Evolutionary conservation across 441 rosid species (phyloP), one percentile per base, ranked within the genome.

Genomic region (Pelargonium fulgidum): DNA sequence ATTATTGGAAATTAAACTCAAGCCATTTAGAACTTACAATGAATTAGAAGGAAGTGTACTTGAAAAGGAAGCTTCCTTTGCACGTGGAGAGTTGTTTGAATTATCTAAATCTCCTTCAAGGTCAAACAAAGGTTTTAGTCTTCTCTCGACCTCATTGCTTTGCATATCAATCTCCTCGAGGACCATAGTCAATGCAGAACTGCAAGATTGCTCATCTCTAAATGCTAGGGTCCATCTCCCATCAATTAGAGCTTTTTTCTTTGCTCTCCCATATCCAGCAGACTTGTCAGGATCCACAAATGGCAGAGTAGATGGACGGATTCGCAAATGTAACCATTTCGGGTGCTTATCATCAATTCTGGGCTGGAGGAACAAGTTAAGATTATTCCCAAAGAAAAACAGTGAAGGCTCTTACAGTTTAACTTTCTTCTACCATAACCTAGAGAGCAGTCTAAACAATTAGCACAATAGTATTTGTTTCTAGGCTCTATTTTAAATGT

Each of bases 161-260:
- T 85, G 99, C 67, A 76, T 74, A 79, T 81, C 80, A 2, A 80
- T 78, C 87, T 91, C 97, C 50, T 79, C 80, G 2, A 71, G 68
- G 76, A 85, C 84, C 97, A 95, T 92, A 47, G 86, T 82, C 63
- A 77, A 77, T 54, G 96, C 98, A 54, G 78, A 71, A 77, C 83
- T 76, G 87, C 98, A 92, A 33, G 92, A 84, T 67, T 83, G 89
- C 13, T 92, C 93, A 33, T 85, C 88, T 73, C 86, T 81, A 80
- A 95, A 95, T 68, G 99, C 96, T 67, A 95, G 73, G 66, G 92
- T 89, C 99, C 97, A 95, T 86, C 91, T 87, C 63, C 99, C 99
- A 56, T 95, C 97, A 13, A 92, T 93, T 63, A 89, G 73, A 74
- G 87, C 76, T 82, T 86, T 94, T n/a, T 89, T 52, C 81, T 81